Conservation (phyloP, 176 grass and related monocot species). For the Oryza glaberrima region DNA sequence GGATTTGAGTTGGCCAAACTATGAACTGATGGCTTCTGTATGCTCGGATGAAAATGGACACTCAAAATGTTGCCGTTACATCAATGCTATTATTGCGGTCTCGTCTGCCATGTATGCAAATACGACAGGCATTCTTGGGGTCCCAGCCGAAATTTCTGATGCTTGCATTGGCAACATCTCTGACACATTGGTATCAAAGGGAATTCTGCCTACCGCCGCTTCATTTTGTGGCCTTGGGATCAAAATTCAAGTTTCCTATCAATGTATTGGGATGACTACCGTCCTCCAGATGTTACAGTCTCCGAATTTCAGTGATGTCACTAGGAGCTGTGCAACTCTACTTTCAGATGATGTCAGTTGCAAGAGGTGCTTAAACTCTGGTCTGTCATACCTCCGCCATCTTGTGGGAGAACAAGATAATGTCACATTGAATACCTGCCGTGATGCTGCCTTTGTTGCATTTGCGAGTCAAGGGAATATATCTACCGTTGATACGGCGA, state of each 20-base stretch:
- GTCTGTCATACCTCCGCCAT: conserved; percentile 90
- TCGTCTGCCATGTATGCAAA: conserved; percentile 84
- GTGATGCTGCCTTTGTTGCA: conserved; percentile 92
- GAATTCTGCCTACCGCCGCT: conserved; percentile 56
- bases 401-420: conserved; percentile 83
- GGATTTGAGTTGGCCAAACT: conserved; percentile 90
- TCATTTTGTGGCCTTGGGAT: conserved; percentile 80
- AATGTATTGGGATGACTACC: conserved; percentile 82
- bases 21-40: conserved; percentile 57
- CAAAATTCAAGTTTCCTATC: conserved; percentile 82
- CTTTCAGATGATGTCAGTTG: conserved; percentile 65
- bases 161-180: conserved; percentile 64
- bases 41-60: conserved; percentile 73
- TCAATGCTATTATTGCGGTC: conserved; percentile 79
- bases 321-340: conserved; percentile 59
- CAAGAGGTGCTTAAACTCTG: conserved; percentile 91
- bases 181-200: conserved; percentile 66
- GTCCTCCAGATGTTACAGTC: conserved; percentile 73
- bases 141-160: conserved; percentile 62
- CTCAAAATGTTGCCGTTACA: conserved; percentile 88
- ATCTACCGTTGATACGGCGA: conserved; percentile 61
- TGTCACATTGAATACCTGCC: conserved; percentile 82
- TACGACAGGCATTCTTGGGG: conserved; percentile 69
- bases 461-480: conserved; percentile 72
- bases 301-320: conserved; percentile 80